Base-by-base conservation (phyloP, 2,329 filamentous ascomycete genomes). In the Dendryphion nanum region DNA sequence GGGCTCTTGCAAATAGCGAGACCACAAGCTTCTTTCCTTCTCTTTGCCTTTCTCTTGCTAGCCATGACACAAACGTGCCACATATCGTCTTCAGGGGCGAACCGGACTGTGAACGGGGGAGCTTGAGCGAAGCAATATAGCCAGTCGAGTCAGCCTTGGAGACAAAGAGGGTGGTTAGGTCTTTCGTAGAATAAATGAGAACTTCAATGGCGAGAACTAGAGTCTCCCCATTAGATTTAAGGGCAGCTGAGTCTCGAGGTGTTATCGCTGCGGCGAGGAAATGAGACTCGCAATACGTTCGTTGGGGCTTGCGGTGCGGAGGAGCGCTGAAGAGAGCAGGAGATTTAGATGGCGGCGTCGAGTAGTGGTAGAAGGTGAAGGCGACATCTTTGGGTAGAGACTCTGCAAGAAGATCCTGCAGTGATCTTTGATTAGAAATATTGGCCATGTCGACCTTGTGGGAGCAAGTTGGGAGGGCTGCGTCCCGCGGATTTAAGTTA, bases 71-170 rank as follows among this genome's bases (percentile, higher is more conserved):
- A 50, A 97, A 95, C 0, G 82, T 78, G 4, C 82, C 80, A 33
- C 83, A 85, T 30, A 94, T 77, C 20, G 81, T 75, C 45, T 86
- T 81, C 34, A 95, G 77, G 0, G 89, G 89, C 3, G 87, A 93
- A 77, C 13, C 82, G 18, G 48, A 47, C 32, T 57, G 57, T 15
- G 57, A 51, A 13, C 58, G 53, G 28, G 59, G 78, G 0, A 86
- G 71, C 14, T 78, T 70, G 23, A 90, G 71, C 2, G 85, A 73
- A 49, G 82, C 74, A 7, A 96, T 70, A 60, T 89, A 94, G 17
- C 94, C 93, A 0, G 91, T 96, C 7, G 93, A 96, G 69, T 98
- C 93, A 33, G 93, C 93, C 67, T 98, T 98, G 47, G 90, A 91
- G 17, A 98, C 85, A 63, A 98, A 98, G 37, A 97, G 77, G 4